These are phyloP conservation scores for Aspergillus diversus DNA, from an alignment of 495 filamentous ascomycete genomes.

Conservation along the genomic window DNA sequence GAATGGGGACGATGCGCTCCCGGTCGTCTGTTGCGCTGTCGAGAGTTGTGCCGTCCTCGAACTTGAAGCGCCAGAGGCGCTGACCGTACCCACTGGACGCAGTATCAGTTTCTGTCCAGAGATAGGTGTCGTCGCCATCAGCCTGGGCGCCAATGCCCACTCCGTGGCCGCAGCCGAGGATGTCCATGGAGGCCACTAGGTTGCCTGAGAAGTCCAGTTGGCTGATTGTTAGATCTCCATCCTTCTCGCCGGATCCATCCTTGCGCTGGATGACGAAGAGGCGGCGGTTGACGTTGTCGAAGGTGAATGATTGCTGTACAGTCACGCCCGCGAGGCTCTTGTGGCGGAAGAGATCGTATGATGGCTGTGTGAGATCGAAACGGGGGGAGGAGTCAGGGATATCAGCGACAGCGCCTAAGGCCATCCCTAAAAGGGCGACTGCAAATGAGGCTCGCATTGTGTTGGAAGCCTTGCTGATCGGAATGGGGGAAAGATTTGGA, in stretches of 20 bases:
- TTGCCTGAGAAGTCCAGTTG: conserved; percentile 30
- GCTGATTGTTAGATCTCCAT: conserved; percentile 27
- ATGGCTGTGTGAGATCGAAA: conserved; percentile 23
- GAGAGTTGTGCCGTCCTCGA: conserved; percentile 18
- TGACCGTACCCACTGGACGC: conserved; percentile 27
- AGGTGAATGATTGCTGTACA: conserved; percentile 28
- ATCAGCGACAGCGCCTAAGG: not conserved
- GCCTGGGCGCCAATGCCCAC: conserved; percentile 25
- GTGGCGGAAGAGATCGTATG: conserved; percentile 24
- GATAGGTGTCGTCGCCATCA: conserved; percentile 23
- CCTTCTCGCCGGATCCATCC: conserved; percentile 15
- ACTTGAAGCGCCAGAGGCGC: conserved; percentile 26
- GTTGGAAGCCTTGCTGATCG: not conserved
- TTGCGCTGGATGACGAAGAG: conserved; percentile 25
- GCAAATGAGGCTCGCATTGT: not conserved
- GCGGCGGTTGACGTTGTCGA: conserved; percentile 29
- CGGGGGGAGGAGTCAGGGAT: conserved; percentile 15
- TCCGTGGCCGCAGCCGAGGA: conserved; percentile 26
- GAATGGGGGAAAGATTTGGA: not conserved
- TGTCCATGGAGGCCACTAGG: conserved; percentile 24
- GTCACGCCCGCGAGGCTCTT: conserved; percentile 22
- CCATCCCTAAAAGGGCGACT: not conserved
- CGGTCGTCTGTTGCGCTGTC: conserved; percentile 17
- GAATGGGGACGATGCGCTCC: not conserved
- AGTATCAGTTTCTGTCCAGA: conserved; percentile 28